phyloP scores from a whole-genome alignment of 176 grass and related monocot genomes.

The Triticum monococcum region DNA sequence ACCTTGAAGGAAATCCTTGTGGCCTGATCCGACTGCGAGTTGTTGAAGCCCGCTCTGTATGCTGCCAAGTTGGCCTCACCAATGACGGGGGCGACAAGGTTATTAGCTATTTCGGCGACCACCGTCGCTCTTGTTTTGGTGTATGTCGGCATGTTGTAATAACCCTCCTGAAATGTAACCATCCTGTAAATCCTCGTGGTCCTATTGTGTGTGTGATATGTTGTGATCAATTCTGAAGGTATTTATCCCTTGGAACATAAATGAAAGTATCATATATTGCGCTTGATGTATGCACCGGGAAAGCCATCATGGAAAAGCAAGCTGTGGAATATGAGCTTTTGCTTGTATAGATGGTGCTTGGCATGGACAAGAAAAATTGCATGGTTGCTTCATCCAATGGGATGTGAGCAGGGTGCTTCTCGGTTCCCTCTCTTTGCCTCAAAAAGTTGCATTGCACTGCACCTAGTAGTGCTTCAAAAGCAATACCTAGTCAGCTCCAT shows the following conservation, averaged over 20 bases:
- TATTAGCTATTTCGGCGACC: constrained; percentile 41
- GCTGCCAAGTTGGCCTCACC: constrained; percentile 46
- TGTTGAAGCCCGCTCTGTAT: constrained; percentile 62
- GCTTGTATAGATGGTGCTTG: neutral
- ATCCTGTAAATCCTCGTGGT: neutral
- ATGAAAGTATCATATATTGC: neutral
- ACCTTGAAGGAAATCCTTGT: constrained; percentile 95
- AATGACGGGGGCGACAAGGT: constrained; percentile 43
- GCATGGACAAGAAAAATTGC: neutral
- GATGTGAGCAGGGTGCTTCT: neutral
- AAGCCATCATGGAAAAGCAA: neutral
- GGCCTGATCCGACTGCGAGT: constrained; percentile 53
- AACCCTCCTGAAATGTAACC: constrained; percentile 58
- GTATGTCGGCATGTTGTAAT: constrained; percentile 82
- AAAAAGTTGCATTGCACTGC: neutral
- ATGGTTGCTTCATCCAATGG: neutral
- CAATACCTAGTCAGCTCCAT: neutral
- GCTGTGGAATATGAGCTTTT: neutral
- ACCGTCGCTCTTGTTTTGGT: constrained; percentile 47
- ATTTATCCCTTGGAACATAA: neutral
- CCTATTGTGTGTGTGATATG: neutral
- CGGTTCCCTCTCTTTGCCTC: neutral
- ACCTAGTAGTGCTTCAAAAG: neutral
- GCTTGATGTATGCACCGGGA: neutral
- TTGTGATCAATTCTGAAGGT: neutral